These are phyloP conservation scores for Berberis vulgaris DNA, from an alignment of 164 flowering plant genomes.

Conservation along the genomic window DNA sequence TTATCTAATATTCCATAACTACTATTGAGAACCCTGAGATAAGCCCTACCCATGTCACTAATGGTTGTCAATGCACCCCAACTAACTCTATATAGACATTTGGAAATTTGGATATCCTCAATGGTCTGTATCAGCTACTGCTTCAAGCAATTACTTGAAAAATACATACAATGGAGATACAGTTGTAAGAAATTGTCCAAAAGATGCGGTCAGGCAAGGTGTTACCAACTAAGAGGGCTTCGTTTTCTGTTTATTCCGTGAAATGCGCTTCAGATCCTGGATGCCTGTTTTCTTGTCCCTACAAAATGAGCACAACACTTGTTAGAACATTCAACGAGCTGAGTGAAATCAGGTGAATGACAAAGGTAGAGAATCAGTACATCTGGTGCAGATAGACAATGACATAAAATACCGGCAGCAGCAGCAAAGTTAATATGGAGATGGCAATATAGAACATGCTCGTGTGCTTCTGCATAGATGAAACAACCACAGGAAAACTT, in stretches of 20 bases:
- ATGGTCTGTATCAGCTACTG: too few relatives aligned
- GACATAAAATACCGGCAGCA: constrained; percentile 79
- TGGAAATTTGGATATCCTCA: too few relatives aligned
- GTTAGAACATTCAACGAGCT: background rate
- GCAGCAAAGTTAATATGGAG: constrained; percentile 71
- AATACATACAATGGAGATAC: too few relatives aligned
- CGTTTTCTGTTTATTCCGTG: constrained; percentile 39
- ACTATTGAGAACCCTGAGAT: background rate
- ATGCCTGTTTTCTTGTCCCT: constrained; percentile 57
- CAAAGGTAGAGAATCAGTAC: constrained; percentile 23
- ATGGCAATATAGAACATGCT: constrained; percentile 62
- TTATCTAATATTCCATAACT: too few relatives aligned
- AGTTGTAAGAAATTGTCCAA: too few relatives aligned
- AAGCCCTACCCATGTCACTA: background rate
- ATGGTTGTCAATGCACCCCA: background rate
- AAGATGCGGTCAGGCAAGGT: background rate
- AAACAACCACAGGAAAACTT: background rate
- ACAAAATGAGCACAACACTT: constrained; percentile 9
- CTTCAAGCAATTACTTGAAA: too few relatives aligned
- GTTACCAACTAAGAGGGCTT: constrained; percentile 49
- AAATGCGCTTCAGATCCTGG: constrained; percentile 67
- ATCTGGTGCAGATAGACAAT: constrained; percentile 70
- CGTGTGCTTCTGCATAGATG: constrained; percentile 56
- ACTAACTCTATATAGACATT: background rate
- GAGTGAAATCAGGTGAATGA: background rate